phyloP scores from a whole-genome alignment of 768 basidiomycete genomes.

The Chalciporus pseudorubinellus region DNA sequence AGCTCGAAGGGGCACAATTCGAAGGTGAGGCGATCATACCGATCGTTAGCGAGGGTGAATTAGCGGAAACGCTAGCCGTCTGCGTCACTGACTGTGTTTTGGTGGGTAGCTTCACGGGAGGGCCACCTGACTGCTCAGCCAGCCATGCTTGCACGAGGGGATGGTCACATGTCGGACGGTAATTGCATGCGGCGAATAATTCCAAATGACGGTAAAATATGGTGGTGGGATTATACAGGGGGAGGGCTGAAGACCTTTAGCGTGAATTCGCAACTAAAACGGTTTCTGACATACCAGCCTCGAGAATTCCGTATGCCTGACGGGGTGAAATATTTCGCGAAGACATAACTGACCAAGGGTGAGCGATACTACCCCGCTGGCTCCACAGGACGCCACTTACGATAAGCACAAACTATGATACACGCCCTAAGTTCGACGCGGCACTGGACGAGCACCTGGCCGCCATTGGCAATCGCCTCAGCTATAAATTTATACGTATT shows the following conservation, averaged over 20 bases:
- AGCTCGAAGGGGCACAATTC: conserved; percentile 1
- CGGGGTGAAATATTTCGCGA: conserved; percentile 36
- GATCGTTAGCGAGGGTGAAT: conserved; percentile 12
- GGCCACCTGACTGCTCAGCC: conserved; percentile 25
- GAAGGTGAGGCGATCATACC: conserved; percentile 8
- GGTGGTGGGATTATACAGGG: conserved; percentile 50
- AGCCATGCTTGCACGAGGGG: conserved; percentile 42
- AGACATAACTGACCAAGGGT: conserved; percentile 44
- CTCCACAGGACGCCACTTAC: conserved; percentile 35
- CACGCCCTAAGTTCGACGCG: conserved; percentile 54
- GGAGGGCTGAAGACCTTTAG: conserved; percentile 38
- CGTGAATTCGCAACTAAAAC: background rate
- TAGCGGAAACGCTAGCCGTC: conserved; percentile 1
- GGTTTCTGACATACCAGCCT: conserved; percentile 37
- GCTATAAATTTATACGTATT: conserved; percentile 46
- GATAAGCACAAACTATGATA: conserved; percentile 49
- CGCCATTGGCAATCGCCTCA: conserved; percentile 39
- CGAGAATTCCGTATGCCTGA: conserved; percentile 41
- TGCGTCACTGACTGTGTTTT: conserved; percentile 15
- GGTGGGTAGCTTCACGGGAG: conserved; percentile 5
- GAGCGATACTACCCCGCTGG: background rate
- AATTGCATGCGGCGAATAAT: conserved; percentile 42
- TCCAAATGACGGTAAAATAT: conserved; percentile 48
- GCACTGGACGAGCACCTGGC: conserved; percentile 54
- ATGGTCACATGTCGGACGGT: conserved; percentile 38